phyloP scores from a whole-genome alignment of 176 grass and related monocot genomes.

The Typha latifolia region DNA sequence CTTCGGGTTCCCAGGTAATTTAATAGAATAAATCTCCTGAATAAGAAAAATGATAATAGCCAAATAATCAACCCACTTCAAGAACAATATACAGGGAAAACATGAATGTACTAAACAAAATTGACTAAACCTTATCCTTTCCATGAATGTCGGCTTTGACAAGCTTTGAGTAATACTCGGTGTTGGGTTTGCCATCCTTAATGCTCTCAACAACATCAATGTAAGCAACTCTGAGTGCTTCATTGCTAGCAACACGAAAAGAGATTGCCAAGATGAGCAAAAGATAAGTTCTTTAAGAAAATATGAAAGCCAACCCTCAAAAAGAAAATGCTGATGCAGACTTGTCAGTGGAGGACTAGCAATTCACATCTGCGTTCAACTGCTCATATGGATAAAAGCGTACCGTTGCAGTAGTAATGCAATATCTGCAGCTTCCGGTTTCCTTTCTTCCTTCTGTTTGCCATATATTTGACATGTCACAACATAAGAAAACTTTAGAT shows the following conservation, averaged over 20 bases:
- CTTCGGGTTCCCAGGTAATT: slow-evolving; percentile 87
- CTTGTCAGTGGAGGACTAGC: too few relatives aligned
- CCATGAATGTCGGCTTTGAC: slow-evolving; percentile 94
- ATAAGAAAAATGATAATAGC: slow-evolving; percentile 3
- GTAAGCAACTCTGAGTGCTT: slow-evolving; percentile 90
- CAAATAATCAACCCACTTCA: slow-evolving; percentile 12
- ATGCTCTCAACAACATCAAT: slow-evolving; percentile 64
- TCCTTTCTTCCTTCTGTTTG: slow-evolving; percentile 70
- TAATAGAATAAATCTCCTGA: slow-evolving; percentile 87
- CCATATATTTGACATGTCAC: slow-evolving; percentile 96
- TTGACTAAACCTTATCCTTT: slow-evolving; percentile 60
- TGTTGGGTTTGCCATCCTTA: slow-evolving; percentile 62
- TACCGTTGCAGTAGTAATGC: slow-evolving; percentile 85
- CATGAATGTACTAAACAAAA: background rate
- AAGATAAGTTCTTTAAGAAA: background rate
- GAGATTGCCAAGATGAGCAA: background rate
- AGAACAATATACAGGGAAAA: slow-evolving; percentile 12
- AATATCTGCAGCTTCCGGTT: slow-evolving; percentile 78
- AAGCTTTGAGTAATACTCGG: slow-evolving; percentile 88
- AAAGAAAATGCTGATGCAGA: too few relatives aligned
- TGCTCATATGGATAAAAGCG: background rate
- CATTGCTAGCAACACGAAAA: slow-evolving; percentile 47
- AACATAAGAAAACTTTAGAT: slow-evolving; percentile 93
- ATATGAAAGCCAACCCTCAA: background rate
- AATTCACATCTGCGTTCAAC: too few relatives aligned